These are phyloP conservation scores for Plasmodium sp. DNA, from an alignment of 169 alveolate species.

Conservation along the genomic window DNA sequence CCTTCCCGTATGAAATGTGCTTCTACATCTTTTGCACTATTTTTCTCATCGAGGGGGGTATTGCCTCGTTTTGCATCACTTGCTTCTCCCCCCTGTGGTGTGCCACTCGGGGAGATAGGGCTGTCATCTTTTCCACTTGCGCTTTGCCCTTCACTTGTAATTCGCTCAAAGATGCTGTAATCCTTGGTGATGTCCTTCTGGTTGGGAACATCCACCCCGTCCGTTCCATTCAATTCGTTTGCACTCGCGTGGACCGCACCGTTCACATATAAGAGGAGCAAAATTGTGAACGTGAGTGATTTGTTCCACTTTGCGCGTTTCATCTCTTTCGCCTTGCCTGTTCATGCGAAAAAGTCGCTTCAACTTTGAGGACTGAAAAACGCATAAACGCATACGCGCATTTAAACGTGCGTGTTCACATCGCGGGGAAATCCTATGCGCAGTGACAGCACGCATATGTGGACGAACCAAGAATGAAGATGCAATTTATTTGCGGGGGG, in stretches of 20 bases:
- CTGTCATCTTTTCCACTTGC: not conserved
- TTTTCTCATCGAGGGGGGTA: not conserved
- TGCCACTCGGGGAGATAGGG: not conserved
- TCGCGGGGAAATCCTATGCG: not conserved
- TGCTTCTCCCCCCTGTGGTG: not conserved
- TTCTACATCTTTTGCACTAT: not conserved
- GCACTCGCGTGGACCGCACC: not conserved
- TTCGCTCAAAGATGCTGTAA: not conserved
- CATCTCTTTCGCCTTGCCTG: constrained; percentile 12
- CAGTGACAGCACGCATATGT: not conserved
- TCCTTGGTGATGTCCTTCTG: not conserved
- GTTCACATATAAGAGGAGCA: constrained; percentile 28
- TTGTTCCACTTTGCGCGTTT: constrained; percentile 14
- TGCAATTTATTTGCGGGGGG: not conserved
- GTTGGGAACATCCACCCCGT: not conserved
- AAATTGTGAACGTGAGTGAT: constrained; percentile 3
- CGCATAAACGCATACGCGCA: not conserved
- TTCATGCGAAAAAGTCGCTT: not conserved
- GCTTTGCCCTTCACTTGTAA: not conserved
- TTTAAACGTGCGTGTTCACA: not conserved
- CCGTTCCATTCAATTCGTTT: constrained; percentile 1
- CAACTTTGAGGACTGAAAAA: not conserved
- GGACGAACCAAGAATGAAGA: not conserved
- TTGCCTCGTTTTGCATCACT: not conserved
- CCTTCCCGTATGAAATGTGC: constrained; percentile 1